phyloP scores from a whole-genome alignment of 2,329 filamentous ascomycete species.

The Erysiphe pulchra region DNA sequence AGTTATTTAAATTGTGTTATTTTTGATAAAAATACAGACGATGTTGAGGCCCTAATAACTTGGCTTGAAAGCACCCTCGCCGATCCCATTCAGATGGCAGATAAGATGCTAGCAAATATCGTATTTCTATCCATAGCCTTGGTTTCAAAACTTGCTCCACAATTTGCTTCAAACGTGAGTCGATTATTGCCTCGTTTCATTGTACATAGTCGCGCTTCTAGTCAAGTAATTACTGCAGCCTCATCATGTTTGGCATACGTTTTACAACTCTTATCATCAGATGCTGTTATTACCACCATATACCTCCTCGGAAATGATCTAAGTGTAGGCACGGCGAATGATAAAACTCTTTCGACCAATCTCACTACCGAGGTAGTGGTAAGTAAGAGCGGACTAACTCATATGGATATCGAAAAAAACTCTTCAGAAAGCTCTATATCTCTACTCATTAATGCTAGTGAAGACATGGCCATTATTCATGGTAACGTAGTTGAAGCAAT shows the following conservation, averaged over 20 bases:
- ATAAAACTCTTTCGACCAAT: conserved; percentile 16
- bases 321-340: conserved; percentile 36
- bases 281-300: conserved; percentile 79
- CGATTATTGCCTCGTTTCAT: conserved; percentile 66
- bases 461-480: conserved; percentile 54
- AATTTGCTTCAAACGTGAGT: conserved; percentile 49
- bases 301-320: conserved; percentile 94
- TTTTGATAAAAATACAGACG: conserved; percentile 57
- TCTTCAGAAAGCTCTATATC: conserved; percentile 58
- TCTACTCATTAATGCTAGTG: conserved; percentile 45
- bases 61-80: conserved; percentile 70
- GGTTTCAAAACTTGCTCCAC: conserved; percentile 47
- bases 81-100: conserved; percentile 60
- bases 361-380: conserved; percentile 27
- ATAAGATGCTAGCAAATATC: conserved; percentile 48
- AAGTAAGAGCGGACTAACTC: conserved; percentile 19
- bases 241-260: conserved; percentile 68
- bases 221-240: conserved; percentile 45
- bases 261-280: conserved; percentile 61
- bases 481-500: conserved; percentile 87
- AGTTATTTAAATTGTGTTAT: conserved; percentile 69
- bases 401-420: conserved; percentile 27
- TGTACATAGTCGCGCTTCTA: conserved; percentile 52
- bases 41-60: conserved; percentile 48
- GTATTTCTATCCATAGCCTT: conserved; percentile 64